Conservation (phyloP, 148 eudicot species). For the Linanthus parryae region DNA sequence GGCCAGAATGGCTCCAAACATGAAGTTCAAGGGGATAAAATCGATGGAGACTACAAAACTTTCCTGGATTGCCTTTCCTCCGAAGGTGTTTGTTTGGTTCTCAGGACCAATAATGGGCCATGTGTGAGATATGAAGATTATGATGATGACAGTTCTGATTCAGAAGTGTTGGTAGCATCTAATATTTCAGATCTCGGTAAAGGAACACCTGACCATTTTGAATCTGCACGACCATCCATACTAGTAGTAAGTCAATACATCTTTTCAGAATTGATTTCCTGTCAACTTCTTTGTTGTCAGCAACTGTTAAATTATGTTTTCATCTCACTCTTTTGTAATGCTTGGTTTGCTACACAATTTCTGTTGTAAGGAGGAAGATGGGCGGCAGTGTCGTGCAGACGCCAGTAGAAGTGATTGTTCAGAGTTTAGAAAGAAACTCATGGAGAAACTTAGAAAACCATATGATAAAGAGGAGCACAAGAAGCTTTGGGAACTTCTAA, state of each 20-base stretch:
- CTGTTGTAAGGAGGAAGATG: slow-evolving; percentile 8
- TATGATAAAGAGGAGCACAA: slow-evolving; percentile 23
- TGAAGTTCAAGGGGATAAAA: not conserved
- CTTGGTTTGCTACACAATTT: too few species aligned
- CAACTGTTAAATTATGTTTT: too few species aligned
- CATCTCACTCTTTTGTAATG: not conserved
- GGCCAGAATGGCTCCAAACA: too few species aligned
- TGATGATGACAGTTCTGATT: slow-evolving; percentile 13
- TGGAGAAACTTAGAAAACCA: slow-evolving; percentile 15
- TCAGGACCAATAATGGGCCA: too few species aligned
- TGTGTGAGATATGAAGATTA: slow-evolving; percentile 11
- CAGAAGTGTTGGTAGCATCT: slow-evolving; percentile 3
- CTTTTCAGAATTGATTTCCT: not conserved
- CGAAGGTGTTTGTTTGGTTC: too few species aligned
- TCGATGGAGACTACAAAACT: slow-evolving; percentile 1
- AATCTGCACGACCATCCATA: not conserved
- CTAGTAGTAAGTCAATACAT: slow-evolving; percentile 18
- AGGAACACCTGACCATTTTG: slow-evolving; percentile 11
- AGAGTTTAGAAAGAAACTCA: slow-evolving; percentile 16
- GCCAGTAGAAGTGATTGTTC: not conserved
- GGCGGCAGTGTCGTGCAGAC: slow-evolving; percentile 3
- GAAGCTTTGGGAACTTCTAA: slow-evolving; percentile 17
- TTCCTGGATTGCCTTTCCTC: too few species aligned
- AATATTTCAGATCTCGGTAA: slow-evolving; percentile 3
- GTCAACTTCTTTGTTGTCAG: too few species aligned